These are phyloP conservation scores for Entomortierella chlamydospora DNA, from an alignment of 192 early-diverging fungal species.

Conservation along the genomic window DNA sequence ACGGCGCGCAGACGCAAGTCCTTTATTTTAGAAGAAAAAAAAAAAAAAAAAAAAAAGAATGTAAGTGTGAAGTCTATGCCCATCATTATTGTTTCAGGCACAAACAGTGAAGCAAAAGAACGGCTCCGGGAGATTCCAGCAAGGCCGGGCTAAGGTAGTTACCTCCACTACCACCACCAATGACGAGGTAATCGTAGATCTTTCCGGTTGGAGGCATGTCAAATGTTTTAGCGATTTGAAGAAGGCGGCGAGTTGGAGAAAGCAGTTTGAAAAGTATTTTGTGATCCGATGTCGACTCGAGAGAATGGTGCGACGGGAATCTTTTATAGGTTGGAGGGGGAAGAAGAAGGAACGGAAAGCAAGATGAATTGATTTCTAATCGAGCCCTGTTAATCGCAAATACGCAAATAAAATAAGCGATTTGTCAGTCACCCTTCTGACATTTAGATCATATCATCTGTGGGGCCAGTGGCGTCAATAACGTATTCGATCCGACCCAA, in stretches of 20 bases:
- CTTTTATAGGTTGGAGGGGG: neutral
- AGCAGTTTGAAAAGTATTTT: conserved; percentile 15
- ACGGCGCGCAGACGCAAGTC: conserved; percentile 92
- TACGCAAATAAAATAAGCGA: neutral
- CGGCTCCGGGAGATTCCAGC: too few relatives aligned
- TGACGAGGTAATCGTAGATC: conserved; percentile 93
- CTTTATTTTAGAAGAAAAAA: conserved; percentile 51
- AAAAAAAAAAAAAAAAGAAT: neutral
- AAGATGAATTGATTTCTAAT: neutral
- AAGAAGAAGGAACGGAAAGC: neutral
- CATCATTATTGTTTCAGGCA: too few relatives aligned
- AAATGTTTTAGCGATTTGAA: conserved; percentile 45
- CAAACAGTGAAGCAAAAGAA: too few relatives aligned
- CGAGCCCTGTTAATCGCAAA: neutral
- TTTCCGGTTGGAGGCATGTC: conserved; percentile 54
- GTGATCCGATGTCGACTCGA: conserved; percentile 41
- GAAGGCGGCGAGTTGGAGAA: conserved; percentile 50
- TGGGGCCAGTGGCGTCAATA: neutral
- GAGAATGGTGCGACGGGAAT: conserved; percentile 32
- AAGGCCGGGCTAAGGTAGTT: neutral
- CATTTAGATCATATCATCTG: conserved; percentile 2
- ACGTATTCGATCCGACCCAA: too few relatives aligned
- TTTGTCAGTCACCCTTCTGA: conserved; percentile 42
- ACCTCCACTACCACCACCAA: conserved; percentile 90
- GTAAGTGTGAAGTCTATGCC: conserved; percentile 1